phyloP scores from a whole-genome alignment of 345 rosid genomes.

The Excoecaria cochinchinensis region DNA sequence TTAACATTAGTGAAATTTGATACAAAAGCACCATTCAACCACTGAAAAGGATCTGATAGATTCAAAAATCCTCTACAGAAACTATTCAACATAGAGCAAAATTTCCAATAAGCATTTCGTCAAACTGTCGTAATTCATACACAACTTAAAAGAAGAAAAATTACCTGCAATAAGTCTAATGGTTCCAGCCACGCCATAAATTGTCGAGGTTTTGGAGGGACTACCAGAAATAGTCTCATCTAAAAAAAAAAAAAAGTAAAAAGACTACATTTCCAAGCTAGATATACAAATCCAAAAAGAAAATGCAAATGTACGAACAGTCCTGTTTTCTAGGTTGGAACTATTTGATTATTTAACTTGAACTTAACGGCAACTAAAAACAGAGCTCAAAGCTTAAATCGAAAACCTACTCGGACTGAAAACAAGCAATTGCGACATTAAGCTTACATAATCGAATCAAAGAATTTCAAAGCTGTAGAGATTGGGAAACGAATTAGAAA shows the following conservation, averaged over 20 bases:
- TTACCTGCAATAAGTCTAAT: constrained; percentile 86
- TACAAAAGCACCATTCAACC: neutral
- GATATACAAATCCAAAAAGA: neutral
- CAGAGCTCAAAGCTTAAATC: neutral
- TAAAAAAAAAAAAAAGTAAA: constrained; percentile 22
- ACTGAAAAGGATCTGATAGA: neutral
- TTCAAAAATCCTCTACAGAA: neutral
- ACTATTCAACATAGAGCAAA: neutral
- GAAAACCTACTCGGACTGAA: neutral
- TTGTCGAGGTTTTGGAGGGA: constrained; percentile 49
- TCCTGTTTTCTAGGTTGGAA: neutral
- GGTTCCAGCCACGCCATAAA: constrained; percentile 85
- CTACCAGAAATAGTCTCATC: constrained; percentile 43
- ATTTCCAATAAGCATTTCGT: neutral
- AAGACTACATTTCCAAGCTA: neutral
- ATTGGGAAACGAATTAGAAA: neutral
- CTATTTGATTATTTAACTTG: neutral
- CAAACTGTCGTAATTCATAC: neutral
- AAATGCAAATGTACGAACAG: neutral
- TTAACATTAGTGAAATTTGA: constrained; percentile 1
- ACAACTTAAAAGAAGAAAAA: neutral
- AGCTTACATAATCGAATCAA: neutral
- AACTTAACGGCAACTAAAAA: neutral
- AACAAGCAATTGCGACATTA: neutral
- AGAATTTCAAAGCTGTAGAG: neutral